phyloP scores from a whole-genome alignment of 805 yeast genomes.

The Ogataea trehalophila region DNA sequence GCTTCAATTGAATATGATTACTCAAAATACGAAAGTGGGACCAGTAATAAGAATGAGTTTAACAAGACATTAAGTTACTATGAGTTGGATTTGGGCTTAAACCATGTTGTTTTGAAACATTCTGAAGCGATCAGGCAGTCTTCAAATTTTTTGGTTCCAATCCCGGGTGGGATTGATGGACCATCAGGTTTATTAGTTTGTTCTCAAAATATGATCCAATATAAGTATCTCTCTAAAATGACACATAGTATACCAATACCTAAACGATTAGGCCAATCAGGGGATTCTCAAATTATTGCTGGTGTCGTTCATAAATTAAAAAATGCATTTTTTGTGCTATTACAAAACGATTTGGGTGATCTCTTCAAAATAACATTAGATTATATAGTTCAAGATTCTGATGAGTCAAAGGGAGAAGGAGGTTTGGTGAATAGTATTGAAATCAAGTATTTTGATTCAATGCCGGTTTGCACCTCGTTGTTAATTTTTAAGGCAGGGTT shows the following conservation, averaged over 20 bases:
- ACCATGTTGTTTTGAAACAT: conserved; percentile 58
- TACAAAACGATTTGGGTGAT: conserved; percentile 74
- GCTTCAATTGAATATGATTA: conserved; percentile 71
- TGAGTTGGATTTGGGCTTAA: conserved; percentile 82
- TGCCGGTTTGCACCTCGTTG: conserved; percentile 53
- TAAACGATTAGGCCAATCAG: conserved; percentile 28
- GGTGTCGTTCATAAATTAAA: conserved; percentile 67
- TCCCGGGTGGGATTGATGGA: conserved; percentile 72
- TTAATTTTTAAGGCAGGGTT: conserved; percentile 71
- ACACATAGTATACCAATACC: conserved; percentile 52
- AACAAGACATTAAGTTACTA: conserved; percentile 52
- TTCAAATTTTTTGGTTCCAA: conserved; percentile 52
- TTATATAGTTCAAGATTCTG: conserved; percentile 37
- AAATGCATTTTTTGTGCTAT: conserved; percentile 55
- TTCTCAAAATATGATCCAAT: conserved; percentile 48
- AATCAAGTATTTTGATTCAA: conserved; percentile 73
- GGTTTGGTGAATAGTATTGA: conserved; percentile 36
- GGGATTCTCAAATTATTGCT: conserved; percentile 37
- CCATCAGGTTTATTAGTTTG: conserved; percentile 69
- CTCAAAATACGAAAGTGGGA: conserved; percentile 25
- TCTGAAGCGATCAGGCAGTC: conserved; percentile 34
- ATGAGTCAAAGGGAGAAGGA: conserved; percentile 29
- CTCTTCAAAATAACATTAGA: conserved; percentile 60
- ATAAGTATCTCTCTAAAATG: conserved; percentile 38
- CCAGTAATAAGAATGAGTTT: conserved; percentile 4